phyloP scores from a whole-genome alignment of 495 filamentous ascomycete species.

The Trichoderma erinaceum region DNA sequence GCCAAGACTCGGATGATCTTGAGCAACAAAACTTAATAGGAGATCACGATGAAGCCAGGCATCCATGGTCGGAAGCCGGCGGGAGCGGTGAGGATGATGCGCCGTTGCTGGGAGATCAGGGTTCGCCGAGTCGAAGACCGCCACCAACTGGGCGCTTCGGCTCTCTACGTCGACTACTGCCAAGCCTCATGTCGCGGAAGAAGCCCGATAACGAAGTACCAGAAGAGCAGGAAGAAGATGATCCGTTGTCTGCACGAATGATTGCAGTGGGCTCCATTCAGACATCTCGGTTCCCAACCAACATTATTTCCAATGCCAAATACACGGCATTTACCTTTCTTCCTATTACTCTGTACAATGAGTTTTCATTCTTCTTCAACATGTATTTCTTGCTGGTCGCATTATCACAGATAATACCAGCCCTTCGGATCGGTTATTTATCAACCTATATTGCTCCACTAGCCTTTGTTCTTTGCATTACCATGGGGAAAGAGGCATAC shows the following conservation, averaged over 20 bases:
- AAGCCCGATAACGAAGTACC: constrained; percentile 26
- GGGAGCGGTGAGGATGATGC: constrained; percentile 56
- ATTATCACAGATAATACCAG: constrained; percentile 83
- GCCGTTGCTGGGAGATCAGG: constrained; percentile 50
- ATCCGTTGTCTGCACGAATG: constrained; percentile 46
- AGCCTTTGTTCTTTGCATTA: constrained; percentile 84
- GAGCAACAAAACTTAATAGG: constrained; percentile 50
- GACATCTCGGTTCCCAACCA: constrained; percentile 61
- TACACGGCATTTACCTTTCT: constrained; percentile 96
- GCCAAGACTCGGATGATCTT: constrained; percentile 46
- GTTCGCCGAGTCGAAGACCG: constrained; percentile 25
- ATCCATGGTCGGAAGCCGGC: constrained; percentile 48
- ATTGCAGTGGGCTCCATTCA: constrained; percentile 47
- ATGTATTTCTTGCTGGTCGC: constrained; percentile 96
- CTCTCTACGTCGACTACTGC: constrained; percentile 38
- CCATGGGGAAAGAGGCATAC: constrained; percentile 89
- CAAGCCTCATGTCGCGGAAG: constrained; percentile 45
- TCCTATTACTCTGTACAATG: constrained; percentile 90
- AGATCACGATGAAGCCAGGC: constrained; percentile 40
- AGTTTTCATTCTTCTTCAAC: constrained; percentile 99
- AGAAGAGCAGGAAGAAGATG: constrained; percentile 38
- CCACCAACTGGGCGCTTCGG: constrained; percentile 30
- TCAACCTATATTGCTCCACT: constrained; percentile 91
- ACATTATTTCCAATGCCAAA: constrained; percentile 93
- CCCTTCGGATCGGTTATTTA: constrained; percentile 86